Conservation (phyloP, 1,139 yeast genomes). For the Zhuliangozyma parablackwelliae region DNA sequence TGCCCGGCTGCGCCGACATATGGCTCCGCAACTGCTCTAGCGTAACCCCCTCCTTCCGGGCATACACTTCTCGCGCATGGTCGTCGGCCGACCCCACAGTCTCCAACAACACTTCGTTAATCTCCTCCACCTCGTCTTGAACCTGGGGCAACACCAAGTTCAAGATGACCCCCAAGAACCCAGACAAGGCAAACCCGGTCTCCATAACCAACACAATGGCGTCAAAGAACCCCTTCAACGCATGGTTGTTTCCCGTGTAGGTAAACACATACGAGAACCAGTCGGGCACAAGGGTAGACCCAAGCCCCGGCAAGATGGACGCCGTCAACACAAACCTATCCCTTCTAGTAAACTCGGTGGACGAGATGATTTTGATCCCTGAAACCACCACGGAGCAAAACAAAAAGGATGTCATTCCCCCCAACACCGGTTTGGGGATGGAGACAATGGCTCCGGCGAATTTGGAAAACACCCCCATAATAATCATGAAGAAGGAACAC, state of each 20-base stretch:
- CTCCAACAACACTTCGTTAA: constrained; percentile 44
- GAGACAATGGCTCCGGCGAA: constrained; percentile 86
- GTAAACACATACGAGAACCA: constrained; percentile 80
- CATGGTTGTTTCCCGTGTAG: constrained; percentile 61
- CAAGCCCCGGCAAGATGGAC: constrained; percentile 71
- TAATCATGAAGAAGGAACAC: constrained; percentile 75
- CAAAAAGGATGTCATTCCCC: constrained; percentile 89
- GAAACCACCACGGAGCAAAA: constrained; percentile 88
- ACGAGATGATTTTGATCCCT: constrained; percentile 75
- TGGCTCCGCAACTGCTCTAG: constrained; percentile 16
- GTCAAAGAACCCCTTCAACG: constrained; percentile 66
- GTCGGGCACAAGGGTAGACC: constrained; percentile 65
- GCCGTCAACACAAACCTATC: constrained; percentile 82
- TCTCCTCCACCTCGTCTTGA: constrained; percentile 55
- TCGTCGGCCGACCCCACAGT: constrained; percentile 46
- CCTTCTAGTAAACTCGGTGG: constrained; percentile 76
- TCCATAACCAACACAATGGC: constrained; percentile 83
- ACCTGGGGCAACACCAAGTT: constrained; percentile 73
- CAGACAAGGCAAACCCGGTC: constrained; percentile 83
- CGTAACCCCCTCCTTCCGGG: constrained; percentile 31
- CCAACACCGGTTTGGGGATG: constrained; percentile 79
- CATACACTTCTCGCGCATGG: constrained; percentile 33
- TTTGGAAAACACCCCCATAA: constrained; percentile 86
- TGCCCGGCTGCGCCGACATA: background rate
- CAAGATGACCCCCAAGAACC: constrained; percentile 67